These are phyloP conservation scores for Psilocybe cubensis DNA, from an alignment of 768 basidiomycete species.

Conservation along the genomic window DNA sequence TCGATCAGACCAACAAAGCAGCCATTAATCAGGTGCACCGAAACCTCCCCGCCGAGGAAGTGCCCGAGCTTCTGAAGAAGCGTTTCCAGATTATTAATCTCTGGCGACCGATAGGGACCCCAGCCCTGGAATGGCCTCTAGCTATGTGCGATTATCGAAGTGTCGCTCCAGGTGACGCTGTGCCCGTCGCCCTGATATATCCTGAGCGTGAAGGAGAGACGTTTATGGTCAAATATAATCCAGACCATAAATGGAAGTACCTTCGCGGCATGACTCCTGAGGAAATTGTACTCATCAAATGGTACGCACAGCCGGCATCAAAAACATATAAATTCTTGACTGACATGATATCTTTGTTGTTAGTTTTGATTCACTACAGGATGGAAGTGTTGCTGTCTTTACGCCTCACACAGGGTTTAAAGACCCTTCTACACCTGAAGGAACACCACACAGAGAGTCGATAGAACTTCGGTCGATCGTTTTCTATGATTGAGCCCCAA, in stretches of 20 bases:
- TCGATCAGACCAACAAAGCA: constrained; percentile 55
- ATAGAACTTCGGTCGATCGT: constrained; percentile 64
- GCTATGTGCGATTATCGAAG: constrained; percentile 57
- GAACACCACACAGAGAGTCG: constrained; percentile 52
- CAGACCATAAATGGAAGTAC: constrained; percentile 57
- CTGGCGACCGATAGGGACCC: constrained; percentile 56
- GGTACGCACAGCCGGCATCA: constrained; percentile 24
- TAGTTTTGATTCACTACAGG: constrained; percentile 34
- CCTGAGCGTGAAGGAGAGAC: constrained; percentile 58
- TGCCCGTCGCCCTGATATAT: constrained; percentile 48
- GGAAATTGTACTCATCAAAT: constrained; percentile 57
- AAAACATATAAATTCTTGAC: neutral
- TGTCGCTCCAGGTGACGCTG: constrained; percentile 45
- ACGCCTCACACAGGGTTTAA: constrained; percentile 65
- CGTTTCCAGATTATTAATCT: constrained; percentile 65
- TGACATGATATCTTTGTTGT: neutral
- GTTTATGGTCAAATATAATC: constrained; percentile 45
- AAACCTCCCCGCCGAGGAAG: constrained; percentile 53
- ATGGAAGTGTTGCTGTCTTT: constrained; percentile 53
- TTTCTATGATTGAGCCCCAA: constrained; percentile 50
- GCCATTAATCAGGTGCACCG: constrained; percentile 50
- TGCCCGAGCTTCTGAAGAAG: constrained; percentile 41
- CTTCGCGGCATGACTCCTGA: constrained; percentile 46
- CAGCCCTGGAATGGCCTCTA: constrained; percentile 54
- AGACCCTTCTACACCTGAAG: constrained; percentile 54